Base-by-base conservation (phyloP, 2,329 filamentous ascomycete species). In the Ophiocordyceps polyrhachis-furcata region DNA sequence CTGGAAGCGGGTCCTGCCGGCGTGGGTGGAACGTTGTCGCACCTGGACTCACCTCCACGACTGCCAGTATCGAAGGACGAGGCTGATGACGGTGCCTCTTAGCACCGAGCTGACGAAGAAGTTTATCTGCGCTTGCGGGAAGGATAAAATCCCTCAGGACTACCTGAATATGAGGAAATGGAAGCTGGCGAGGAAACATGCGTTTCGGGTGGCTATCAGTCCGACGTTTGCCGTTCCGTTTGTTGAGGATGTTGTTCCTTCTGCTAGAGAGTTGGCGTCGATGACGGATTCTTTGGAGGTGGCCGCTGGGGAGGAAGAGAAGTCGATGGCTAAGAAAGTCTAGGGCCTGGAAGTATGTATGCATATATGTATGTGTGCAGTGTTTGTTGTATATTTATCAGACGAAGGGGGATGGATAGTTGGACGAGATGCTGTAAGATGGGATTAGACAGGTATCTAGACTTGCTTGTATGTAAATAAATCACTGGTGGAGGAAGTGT, bases 201-300 rank as follows among this genome's bases (percentile, higher is more conserved):
- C 69, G 25, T 72, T 76, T 25, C 66, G 77, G 6, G 60, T 75
- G 6, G 73, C 72, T 5, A 72, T 80, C 50, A 78, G 74, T 45
- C 73, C 73, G 0, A 57, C 62, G 0, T 80, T 66, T 52, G 57
- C 69, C 9, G 60, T 62, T 20, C 61, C 62, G 0, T 59, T 63
- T 11, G 62, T 67, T 1, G 68, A 71, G 50, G 55, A 65, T 21
- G 50, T 64, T 19, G 48, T 64, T 0, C 25, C 25, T 8, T 11
- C 25, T 28, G 5, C 25, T 28, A 11, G 8, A 2, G 25, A 11
- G 7, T 28, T 28, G 6, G 25, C 9, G 25, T 8, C 6, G 2
- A 11, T 5, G 25, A 28, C 9, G 25, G 7, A 28, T 11, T 4
- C 9, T 28, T 8, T 2, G 4, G 8, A 28, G 7, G 7, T 28